Evolutionary conservation across 129 eudicot genomes (phyloP).

Genomic region (Flaveria ramosissima): DNA sequence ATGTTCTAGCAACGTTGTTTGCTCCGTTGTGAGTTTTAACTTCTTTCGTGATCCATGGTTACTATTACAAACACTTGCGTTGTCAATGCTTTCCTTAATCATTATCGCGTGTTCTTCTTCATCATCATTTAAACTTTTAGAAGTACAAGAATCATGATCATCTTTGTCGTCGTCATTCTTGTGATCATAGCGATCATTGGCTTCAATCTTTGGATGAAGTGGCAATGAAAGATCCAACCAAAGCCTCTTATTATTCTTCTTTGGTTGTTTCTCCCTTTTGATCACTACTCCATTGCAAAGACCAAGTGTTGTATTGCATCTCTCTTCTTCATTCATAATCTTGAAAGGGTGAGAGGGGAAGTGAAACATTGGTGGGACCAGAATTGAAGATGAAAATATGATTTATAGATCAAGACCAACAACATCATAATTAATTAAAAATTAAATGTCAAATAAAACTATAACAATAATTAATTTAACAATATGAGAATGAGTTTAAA

Average conservation of each 20-base stretch:
- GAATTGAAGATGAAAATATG: slow-evolving; percentile 19
- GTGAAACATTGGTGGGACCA: slow-evolving; percentile 16
- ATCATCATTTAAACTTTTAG: slow-evolving; percentile 28
- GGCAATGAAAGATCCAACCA: slow-evolving; percentile 57
- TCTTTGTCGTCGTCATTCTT: slow-evolving; percentile 21
- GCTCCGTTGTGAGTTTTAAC: slow-evolving; percentile 54
- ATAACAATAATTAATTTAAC: slow-evolving; percentile 35
- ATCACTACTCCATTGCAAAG: slow-evolving; percentile 24
- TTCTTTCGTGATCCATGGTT: slow-evolving; percentile 46
- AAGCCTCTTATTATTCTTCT: slow-evolving; percentile 30
- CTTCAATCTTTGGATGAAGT: slow-evolving; percentile 29
- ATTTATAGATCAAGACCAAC: slow-evolving; percentile 28
- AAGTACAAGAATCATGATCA: slow-evolving; percentile 33
- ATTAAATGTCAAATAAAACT: slow-evolving; percentile 27
- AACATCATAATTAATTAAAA: slow-evolving; percentile 39
- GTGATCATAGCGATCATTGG: slow-evolving; percentile 21
- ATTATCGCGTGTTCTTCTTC: slow-evolving; percentile 27
- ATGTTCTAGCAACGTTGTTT: slow-evolving; percentile 51
- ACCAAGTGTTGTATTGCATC: slow-evolving; percentile 48
- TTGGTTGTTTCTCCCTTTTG: slow-evolving; percentile 26
- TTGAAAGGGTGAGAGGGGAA: slow-evolving; percentile 15
- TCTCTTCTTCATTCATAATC: slow-evolving; percentile 40
- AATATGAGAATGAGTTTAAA: slow-evolving; percentile 37
- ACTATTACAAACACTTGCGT: slow-evolving; percentile 20
- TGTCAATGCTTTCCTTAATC: slow-evolving; percentile 23